Evolutionary conservation across 2,329 filamentous ascomycete species (phyloP), one percentile per base, ranked within the genome.

Genomic region (Mycocentrospora acerina): DNA sequence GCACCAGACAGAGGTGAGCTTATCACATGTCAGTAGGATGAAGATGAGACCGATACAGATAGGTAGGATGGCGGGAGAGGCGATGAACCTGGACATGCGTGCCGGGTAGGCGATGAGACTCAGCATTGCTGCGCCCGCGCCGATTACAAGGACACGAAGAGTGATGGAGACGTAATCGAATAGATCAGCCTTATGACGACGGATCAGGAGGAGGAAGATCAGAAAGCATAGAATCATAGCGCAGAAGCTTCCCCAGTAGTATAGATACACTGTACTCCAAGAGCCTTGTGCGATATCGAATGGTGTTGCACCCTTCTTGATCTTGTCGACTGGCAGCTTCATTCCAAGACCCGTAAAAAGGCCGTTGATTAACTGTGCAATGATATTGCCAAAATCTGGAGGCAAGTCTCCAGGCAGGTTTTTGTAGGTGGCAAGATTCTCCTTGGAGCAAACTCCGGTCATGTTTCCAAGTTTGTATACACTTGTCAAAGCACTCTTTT

Each of bases 121-220:
- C n/a, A 70, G 43, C 38, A 69, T 46, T 1, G 51, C 45, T 6
- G 37, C 49, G 13, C 67, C 60, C 12, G 59, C 51, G 4, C 46
- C 44, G 1, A 64, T 44, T 2, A 59, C 53, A 8, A 59, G 33
- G 19, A 57, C 41, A 14, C 65, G 62, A 9, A 55, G 32, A 24
- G 63, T 55, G 35, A 70, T 50, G 15, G 64, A 64, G 12, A 66
- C 60, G 40, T 57, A 65, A 46, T 71, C 69, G 51, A 67, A 71
- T 11, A 65, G 35, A 41, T 71, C 68, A 38, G 59, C 57, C 31
- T 62, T 66, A 48, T 67, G 59, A n/a, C 58, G 52, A 7, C 67
- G 60, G 45, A 71, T 69, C 10, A 71, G 55, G 46, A 69, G 48
- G 6, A 68, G 59, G 48, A 71, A 70, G 27, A 60, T 29, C 35